phyloP scores from a whole-genome alignment of 2,329 filamentous ascomycete genomes.

The Simplicillium sp. region DNA sequence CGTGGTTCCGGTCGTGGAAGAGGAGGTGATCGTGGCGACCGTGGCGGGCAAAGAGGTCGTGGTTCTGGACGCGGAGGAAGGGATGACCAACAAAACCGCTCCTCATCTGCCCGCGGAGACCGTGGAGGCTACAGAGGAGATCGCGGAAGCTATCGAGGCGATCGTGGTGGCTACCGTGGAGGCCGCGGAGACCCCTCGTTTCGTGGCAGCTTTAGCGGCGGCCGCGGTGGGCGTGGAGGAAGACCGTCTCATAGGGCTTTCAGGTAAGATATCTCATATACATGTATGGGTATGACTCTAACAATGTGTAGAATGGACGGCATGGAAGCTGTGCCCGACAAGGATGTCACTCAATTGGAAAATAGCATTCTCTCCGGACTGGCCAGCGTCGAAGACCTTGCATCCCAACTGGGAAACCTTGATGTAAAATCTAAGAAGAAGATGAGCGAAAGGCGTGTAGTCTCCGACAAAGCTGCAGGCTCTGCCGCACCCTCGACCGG shows the following conservation, averaged over 20 bases:
- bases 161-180: conserved; percentile 12
- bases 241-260: not conserved
- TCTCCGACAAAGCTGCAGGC: conserved; percentile 10
- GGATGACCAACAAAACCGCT: too few relatives aligned
- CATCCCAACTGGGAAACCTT: conserved; percentile 25
- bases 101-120: too few relatives aligned
- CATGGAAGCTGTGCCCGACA: conserved; percentile 14
- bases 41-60: conserved; percentile 9
- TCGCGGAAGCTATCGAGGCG: conserved; percentile 12
- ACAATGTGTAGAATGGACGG: not conserved
- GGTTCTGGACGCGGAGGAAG: too few relatives aligned
- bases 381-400: conserved; percentile 16
- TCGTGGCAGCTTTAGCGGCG: conserved; percentile 11
- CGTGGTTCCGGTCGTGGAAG: conserved; percentile 8
- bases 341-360: conserved; percentile 25
- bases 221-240: conserved; percentile 10
- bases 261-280: conserved; percentile 1
- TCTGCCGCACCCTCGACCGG: not conserved
- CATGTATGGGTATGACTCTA: not conserved
- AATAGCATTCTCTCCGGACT: conserved; percentile 24
- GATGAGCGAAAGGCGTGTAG: conserved; percentile 4
- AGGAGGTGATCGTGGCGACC: conserved; percentile 10
- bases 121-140: too few relatives aligned
- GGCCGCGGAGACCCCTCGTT: conserved; percentile 7
- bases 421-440: conserved; percentile 13